These are phyloP conservation scores for Heracleum sosnowskyi DNA, from an alignment of 129 eudicot genomes.

Conservation along the genomic window DNA sequence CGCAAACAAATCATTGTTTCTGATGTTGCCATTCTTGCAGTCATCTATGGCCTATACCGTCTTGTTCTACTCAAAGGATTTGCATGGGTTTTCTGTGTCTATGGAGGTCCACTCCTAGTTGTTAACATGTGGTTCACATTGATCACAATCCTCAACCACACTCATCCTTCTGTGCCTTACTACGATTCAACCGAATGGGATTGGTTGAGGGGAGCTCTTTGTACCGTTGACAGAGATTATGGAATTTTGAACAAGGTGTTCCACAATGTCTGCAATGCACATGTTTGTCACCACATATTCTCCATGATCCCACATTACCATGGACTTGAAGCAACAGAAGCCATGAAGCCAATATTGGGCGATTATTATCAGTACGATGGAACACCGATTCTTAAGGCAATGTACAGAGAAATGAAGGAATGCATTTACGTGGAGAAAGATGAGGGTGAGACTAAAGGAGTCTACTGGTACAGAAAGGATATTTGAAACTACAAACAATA, in stretches of 20 bases:
- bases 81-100: conserved; percentile 7
- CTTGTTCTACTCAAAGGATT: not conserved
- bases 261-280: conserved; percentile 3
- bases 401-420: conserved; percentile 7
- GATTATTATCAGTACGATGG: not conserved
- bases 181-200: not conserved
- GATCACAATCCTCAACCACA: conserved; percentile 2
- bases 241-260: conserved; percentile 1
- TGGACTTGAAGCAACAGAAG: conserved; percentile 1
- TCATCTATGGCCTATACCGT: not conserved
- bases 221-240: not conserved
- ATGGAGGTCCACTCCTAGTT: conserved; percentile 8
- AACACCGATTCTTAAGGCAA: not conserved
- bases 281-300: not conserved
- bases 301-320: conserved; percentile 7
- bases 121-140: conserved; percentile 1
- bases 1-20: not conserved
- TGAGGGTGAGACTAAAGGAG: not conserved
- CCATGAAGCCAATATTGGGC: not conserved
- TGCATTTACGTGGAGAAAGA: conserved; percentile 4
- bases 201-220: not conserved
- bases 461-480: conserved; percentile 4
- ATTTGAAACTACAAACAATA: not conserved
- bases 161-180: not conserved
- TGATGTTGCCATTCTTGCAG: conserved; percentile 4